phyloP scores from a whole-genome alignment of 2,329 filamentous ascomycete species.

The Sclerotinia subarctica region DNA sequence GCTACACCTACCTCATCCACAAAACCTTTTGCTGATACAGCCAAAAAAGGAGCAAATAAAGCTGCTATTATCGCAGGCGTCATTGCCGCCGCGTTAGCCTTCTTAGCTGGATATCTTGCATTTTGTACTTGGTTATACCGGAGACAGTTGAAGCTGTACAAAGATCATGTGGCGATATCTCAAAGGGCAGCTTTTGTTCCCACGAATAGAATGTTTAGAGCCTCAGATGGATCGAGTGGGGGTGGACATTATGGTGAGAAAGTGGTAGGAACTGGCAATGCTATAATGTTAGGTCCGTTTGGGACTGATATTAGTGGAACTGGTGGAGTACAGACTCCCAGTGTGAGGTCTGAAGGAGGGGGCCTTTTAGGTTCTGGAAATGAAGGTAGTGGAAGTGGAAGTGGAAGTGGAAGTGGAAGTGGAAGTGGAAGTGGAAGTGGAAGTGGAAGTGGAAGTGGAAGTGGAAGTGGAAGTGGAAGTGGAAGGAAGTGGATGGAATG shows the following conservation, averaged over 20 bases:
- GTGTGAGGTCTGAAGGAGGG: constrained; percentile 4
- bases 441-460: background rate
- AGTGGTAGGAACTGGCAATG: background rate
- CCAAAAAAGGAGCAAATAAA: constrained; percentile 35
- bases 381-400: constrained; percentile 18
- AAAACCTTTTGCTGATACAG: constrained; percentile 29
- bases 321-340: constrained; percentile 10
- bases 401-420: background rate
- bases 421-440: background rate
- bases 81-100: constrained; percentile 62
- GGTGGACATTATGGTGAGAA: background rate
- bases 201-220: background rate
- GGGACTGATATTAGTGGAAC: constrained; percentile 29
- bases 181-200: constrained; percentile 52
- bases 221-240: background rate
- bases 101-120: constrained; percentile 62
- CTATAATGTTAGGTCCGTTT: constrained; percentile 32
- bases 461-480: constrained; percentile 12
- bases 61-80: constrained; percentile 50
- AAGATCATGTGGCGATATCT: constrained; percentile 63
- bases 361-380: background rate
- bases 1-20: constrained; percentile 40
- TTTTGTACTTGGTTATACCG: constrained; percentile 74
- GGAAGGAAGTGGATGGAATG: background rate
- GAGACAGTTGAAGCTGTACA: constrained; percentile 67